A percentile compares a stretch with the other conserved stretches of the same genome.
Evolutionary conservation across 2,329 filamentous ascomycete genomes (phyloP).

Genomic region (Fusarium circinatum): DNA sequence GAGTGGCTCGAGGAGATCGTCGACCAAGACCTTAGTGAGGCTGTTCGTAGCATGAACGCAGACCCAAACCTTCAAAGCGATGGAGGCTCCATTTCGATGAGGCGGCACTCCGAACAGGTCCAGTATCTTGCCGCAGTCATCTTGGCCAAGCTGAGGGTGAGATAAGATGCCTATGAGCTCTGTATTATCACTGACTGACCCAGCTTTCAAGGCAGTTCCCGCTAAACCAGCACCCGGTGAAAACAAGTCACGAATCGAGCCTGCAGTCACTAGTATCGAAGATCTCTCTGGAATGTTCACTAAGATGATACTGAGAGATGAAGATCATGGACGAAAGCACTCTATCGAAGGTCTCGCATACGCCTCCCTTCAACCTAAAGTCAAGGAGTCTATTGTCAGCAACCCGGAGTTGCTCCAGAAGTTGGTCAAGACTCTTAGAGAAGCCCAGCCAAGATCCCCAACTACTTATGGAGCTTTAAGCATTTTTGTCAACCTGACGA

Average conservation of each 20-base stretch:
- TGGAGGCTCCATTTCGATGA: conserved; percentile 68
- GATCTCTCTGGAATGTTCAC: conserved; percentile 73
- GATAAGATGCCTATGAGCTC: conserved; percentile 22
- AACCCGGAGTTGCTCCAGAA: conserved; percentile 75
- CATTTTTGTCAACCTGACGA: conserved; percentile 85
- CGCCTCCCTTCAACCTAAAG: conserved; percentile 82
- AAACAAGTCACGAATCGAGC: conserved; percentile 58
- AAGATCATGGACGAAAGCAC: conserved; percentile 69
- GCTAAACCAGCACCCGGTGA: conserved; percentile 53
- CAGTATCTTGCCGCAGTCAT: conserved; percentile 78
- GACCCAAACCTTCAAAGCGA: conserved; percentile 68
- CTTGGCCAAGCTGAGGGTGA: conserved; percentile 75
- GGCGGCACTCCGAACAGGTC: conserved; percentile 69
- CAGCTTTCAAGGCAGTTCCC: conserved; percentile 64
- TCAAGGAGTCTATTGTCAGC: conserved; percentile 82
- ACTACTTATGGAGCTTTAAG: conserved; percentile 87
- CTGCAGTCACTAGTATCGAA: conserved; percentile 70
- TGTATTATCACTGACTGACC: conserved; percentile 59
- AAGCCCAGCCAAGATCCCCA: conserved; percentile 71
- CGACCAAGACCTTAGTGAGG: conserved; percentile 72
- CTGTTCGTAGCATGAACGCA: conserved; percentile 60
- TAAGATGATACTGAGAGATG: conserved; percentile 71
- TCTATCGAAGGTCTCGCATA: conserved; percentile 93
- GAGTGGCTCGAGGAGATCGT: conserved; percentile 90
- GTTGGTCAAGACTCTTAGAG: conserved; percentile 71